These are phyloP conservation scores for Lactifluus subvellereus DNA, from an alignment of 768 basidiomycete genomes.

Conservation along the genomic window DNA sequence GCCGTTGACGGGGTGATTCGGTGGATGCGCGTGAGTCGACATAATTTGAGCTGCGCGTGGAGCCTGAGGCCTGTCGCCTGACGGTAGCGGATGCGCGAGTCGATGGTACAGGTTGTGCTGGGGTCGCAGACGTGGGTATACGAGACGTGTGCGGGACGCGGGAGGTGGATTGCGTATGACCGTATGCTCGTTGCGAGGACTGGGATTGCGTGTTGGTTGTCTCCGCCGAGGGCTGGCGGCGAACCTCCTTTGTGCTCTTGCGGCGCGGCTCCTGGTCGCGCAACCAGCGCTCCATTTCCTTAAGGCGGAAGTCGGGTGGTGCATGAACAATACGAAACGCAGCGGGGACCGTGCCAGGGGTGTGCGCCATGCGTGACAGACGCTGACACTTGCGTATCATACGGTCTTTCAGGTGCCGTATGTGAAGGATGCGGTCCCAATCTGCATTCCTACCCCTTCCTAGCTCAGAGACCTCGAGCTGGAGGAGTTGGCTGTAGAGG, in stretches of 20 bases:
- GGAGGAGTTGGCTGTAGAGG: constrained; percentile 61
- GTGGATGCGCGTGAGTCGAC: constrained; percentile 18
- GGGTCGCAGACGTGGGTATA: constrained; percentile 1
- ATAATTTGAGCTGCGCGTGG: constrained; percentile 22
- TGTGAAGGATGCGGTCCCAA: constrained; percentile 67
- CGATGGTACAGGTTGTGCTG: constrained; percentile 2
- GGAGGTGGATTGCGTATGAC: constrained; percentile 1
- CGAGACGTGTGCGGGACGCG: constrained; percentile 7
- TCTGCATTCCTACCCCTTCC: constrained; percentile 48
- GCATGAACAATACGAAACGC: constrained; percentile 64
- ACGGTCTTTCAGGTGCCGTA: constrained; percentile 73
- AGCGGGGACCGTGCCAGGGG: constrained; percentile 34
- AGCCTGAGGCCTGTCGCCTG: constrained; percentile 17
- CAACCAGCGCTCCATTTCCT: constrained; percentile 79
- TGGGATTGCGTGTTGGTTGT: constrained; percentile 27
- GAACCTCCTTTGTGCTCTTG: constrained; percentile 18
- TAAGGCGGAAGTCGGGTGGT: constrained; percentile 64
- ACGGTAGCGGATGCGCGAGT: constrained; percentile 3
- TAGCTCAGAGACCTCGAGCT: constrained; percentile 56
- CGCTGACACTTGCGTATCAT: constrained; percentile 78
- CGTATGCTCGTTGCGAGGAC: constrained; percentile 20
- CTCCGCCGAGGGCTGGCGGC: constrained; percentile 36
- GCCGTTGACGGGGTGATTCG: constrained; percentile 17
- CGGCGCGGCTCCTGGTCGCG: constrained; percentile 38
- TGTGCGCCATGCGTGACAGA: constrained; percentile 44